Evolutionary conservation across 768 basidiomycete species (phyloP).

Genomic region (Suillus luteus): DNA sequence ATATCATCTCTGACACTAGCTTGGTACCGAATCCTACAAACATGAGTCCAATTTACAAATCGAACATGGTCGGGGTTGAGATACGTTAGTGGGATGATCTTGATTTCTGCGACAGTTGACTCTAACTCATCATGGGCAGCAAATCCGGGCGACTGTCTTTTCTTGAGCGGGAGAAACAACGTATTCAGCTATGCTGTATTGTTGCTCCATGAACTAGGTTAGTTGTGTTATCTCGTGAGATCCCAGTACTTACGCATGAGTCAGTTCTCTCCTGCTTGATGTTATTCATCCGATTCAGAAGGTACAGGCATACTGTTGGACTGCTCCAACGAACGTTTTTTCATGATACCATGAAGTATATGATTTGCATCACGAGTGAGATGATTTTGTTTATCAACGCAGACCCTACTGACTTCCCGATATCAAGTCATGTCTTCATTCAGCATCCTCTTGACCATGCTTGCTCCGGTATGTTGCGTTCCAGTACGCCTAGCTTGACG

Average conservation of each 20-base stretch:
- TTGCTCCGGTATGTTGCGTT: no score
- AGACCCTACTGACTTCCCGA: no score
- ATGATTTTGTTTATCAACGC: no score
- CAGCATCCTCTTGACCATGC: no score
- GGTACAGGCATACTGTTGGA: background rate
- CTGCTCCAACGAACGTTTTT: no score
- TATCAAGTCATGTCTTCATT: no score
- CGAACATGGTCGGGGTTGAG: no score
- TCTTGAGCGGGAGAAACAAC: background rate
- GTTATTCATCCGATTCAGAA: background rate
- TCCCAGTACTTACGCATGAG: background rate
- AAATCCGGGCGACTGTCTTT: background rate
- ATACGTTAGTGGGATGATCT: background rate
- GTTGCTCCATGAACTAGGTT: background rate
- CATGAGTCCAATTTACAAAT: no score
- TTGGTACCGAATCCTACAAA: background rate
- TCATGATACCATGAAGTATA: no score
- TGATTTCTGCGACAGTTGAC: background rate
- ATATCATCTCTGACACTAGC: background rate
- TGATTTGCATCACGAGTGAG: no score
- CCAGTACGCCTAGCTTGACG: no score
- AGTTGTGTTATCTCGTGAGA: background rate
- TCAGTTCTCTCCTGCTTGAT: conserved; percentile 3
- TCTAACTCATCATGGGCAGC: background rate
- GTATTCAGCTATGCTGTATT: background rate